Evolutionary conservation across 129 eudicot species (phyloP).

Genomic region (Centaurea solstitialis): DNA sequence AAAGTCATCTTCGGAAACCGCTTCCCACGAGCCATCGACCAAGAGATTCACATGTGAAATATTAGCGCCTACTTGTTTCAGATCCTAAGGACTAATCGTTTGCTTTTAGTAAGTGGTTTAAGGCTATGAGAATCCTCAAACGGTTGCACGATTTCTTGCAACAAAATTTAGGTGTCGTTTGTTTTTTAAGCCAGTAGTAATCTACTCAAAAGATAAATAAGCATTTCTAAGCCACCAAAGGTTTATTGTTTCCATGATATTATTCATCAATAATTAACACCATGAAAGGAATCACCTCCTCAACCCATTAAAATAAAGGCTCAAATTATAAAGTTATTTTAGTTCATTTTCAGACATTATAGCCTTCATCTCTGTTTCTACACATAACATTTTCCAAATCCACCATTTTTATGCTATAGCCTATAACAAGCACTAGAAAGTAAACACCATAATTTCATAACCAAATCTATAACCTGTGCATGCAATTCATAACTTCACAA

Average conservation of each 20-base stretch:
- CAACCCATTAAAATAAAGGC: not conserved
- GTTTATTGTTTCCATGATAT: not conserved
- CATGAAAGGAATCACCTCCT: not conserved
- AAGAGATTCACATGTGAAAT: constrained; percentile 56
- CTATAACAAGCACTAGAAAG: no score
- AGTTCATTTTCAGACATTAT: no score
- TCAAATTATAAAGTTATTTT: no score
- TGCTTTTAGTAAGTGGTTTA: constrained; percentile 1
- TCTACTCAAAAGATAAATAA: not conserved
- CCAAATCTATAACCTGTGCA: no score
- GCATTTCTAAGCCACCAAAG: not conserved
- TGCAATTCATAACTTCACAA: no score
- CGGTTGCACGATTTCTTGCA: not conserved
- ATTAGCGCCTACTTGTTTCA: constrained; percentile 56
- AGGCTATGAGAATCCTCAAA: no score
- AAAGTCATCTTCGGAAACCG: constrained; percentile 38
- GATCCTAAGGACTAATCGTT: constrained; percentile 38
- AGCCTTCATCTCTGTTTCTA: no score
- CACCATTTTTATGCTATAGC: no score
- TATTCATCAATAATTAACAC: not conserved
- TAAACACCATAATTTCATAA: no score
- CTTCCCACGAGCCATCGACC: constrained; percentile 78
- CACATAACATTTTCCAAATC: no score
- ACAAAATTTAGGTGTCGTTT: no score
- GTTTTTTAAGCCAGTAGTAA: not conserved